Conservation (phyloP, 2,329 filamentous ascomycete genomes). For the Cytospora piceicola region DNA sequence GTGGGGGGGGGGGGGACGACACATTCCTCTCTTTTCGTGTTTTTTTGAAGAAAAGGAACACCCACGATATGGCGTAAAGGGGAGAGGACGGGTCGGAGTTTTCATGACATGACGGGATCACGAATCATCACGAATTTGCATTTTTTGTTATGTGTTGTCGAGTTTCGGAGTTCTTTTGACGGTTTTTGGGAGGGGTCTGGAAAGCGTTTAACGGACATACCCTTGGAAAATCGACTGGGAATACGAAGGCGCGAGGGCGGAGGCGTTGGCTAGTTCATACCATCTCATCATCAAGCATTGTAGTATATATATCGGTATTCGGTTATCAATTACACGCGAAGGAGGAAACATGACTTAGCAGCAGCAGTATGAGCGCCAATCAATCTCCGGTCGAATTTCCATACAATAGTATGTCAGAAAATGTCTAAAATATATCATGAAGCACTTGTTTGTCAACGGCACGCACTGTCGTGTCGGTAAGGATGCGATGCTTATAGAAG, state of each 20-base stretch:
- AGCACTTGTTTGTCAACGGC: no score
- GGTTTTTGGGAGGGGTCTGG: background rate
- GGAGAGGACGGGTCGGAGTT: background rate
- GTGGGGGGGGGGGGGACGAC: background rate
- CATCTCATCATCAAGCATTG: background rate
- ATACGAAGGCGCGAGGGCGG: background rate
- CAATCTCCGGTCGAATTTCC: background rate
- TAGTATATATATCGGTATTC: background rate
- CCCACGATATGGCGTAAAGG: background rate
- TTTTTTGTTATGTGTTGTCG: background rate
- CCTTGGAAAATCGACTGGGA: background rate
- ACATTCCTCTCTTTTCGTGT: background rate
- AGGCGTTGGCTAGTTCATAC: background rate
- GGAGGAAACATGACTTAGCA: background rate
- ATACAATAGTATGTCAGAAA: background rate
- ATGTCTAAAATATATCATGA: background rate
- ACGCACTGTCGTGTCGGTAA: background rate
- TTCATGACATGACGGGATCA: slow-evolving; percentile 4
- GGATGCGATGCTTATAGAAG: background rate
- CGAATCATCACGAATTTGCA: slow-evolving; percentile 8
- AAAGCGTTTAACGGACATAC: background rate
- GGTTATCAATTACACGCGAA: background rate
- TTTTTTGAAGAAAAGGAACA: background rate
- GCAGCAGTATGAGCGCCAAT: background rate
- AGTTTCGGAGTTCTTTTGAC: background rate